phyloP scores from a whole-genome alignment of 2,329 filamentous ascomycete species.

The Epichloe gansuensis region DNA sequence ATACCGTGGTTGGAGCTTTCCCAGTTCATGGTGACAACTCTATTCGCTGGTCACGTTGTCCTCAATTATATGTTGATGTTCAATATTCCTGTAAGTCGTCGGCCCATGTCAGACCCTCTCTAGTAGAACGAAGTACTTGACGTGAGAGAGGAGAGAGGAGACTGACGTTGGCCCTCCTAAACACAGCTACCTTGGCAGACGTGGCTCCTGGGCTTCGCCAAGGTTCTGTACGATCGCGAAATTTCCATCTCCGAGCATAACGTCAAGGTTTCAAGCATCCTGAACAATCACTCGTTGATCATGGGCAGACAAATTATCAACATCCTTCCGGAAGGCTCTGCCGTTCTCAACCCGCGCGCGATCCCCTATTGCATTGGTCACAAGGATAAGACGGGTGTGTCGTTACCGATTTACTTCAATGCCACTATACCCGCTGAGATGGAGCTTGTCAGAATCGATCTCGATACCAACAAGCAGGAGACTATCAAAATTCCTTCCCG shows the following conservation, averaged over 20 bases:
- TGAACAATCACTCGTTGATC: slow-evolving; percentile 88
- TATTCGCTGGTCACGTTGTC: slow-evolving; percentile 60
- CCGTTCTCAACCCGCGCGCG: slow-evolving; percentile 70
- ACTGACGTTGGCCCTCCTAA: neutral
- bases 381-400: slow-evolving; percentile 43
- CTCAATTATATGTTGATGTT: slow-evolving; percentile 87
- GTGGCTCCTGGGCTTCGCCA: slow-evolving; percentile 60
- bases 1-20: slow-evolving; percentile 97
- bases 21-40: slow-evolving; percentile 53
- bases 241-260: slow-evolving; percentile 84
- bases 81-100: slow-evolving; percentile 55
- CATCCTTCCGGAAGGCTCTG: slow-evolving; percentile 91
- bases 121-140: neutral
- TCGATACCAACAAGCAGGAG: slow-evolving; percentile 70
- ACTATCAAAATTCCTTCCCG: slow-evolving; percentile 60
- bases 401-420: slow-evolving; percentile 82
- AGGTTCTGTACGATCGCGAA: slow-evolving; percentile 84
- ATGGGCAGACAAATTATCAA: slow-evolving; percentile 96
- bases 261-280: slow-evolving; percentile 75
- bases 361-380: slow-evolving; percentile 70
- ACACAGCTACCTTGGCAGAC: slow-evolving; percentile 56
- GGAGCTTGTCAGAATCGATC: slow-evolving; percentile 75
- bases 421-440: slow-evolving; percentile 81
- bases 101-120: neutral
- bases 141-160: neutral